Percentiles rank a stretch among this genome's conserved stretches.
These are phyloP conservation scores for Pterulicium gracile DNA, from an alignment of 1,284 basidiomycete genomes.

Conservation along the genomic window DNA sequence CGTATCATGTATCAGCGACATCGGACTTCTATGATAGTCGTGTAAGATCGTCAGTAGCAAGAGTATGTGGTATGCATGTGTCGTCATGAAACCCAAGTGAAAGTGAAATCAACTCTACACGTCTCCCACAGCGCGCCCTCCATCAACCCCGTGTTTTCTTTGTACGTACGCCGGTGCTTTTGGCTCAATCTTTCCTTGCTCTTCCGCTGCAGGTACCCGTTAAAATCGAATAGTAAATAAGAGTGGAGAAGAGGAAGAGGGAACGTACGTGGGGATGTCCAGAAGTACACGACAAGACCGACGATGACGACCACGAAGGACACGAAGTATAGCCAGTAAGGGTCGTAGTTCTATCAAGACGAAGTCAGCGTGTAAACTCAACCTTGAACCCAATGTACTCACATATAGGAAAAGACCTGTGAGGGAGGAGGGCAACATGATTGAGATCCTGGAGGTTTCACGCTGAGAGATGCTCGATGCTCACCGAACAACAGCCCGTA, in stretches of 20 bases:
- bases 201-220: conserved; percentile 42
- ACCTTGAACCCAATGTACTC: too few species aligned
- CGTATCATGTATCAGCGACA: too few species aligned
- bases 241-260: conserved; percentile 3
- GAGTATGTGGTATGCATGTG: too few species aligned
- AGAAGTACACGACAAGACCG: conserved; percentile 77
- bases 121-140: conserved; percentile 7
- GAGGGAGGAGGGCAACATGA: neutral
- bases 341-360: conserved; percentile 50
- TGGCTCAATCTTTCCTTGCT: conserved; percentile 60
- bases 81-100: too few species aligned
- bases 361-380: conserved; percentile 3
- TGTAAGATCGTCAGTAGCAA: too few species aligned
- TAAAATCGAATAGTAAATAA: conserved; percentile 6
- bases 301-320: conserved; percentile 56
- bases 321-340: conserved; percentile 79
- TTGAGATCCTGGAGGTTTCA: conserved; percentile 2
- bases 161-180: conserved; percentile 51
- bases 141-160: conserved; percentile 14
- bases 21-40: too few species aligned
- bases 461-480: conserved; percentile 18
- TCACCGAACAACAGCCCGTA: conserved; percentile 74
- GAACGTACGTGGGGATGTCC: conserved; percentile 64
- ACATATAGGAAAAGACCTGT: conserved; percentile 56
- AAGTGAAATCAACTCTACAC: too few species aligned